These are phyloP conservation scores for Herpetomonas tarakana DNA, from an alignment of 208 protist genomes.

Conservation along the genomic window DNA sequence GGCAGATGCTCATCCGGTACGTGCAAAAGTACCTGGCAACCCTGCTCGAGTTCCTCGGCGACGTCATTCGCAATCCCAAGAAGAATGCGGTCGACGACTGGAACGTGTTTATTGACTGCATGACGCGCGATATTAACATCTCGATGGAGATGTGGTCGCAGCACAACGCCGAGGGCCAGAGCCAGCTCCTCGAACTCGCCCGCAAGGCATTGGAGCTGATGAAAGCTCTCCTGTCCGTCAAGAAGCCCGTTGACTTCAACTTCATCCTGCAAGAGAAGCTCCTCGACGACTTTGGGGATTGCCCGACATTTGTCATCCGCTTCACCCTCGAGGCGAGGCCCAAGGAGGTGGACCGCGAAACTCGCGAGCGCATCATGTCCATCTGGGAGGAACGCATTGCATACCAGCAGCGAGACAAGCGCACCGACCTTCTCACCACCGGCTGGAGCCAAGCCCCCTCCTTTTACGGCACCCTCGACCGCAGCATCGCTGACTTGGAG, in stretches of 20 bases:
- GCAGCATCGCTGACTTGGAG: conserved; percentile 57
- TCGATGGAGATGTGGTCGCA: conserved; percentile 54
- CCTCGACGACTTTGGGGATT: conserved; percentile 85
- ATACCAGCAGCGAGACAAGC: conserved; percentile 66
- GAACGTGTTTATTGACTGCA: conserved; percentile 64
- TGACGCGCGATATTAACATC: conserved; percentile 59
- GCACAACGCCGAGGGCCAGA: conserved; percentile 24
- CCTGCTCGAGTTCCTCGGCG: conserved; percentile 75
- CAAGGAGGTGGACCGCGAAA: conserved; percentile 55
- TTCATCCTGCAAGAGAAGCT: conserved; percentile 71
- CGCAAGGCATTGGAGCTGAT: conserved; percentile 51
- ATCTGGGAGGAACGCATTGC: conserved; percentile 67
- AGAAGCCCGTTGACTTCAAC: conserved; percentile 69
- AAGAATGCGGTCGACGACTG: conserved; percentile 65
- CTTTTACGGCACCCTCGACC: conserved; percentile 69
- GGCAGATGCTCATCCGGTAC: conserved; percentile 71
- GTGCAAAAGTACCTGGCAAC: conserved; percentile 72
- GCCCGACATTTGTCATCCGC: conserved; percentile 77
- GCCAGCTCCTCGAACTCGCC: conserved; percentile 55
- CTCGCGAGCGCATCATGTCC: conserved; percentile 57
- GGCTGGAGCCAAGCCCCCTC: conserved; percentile 61
- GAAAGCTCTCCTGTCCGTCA: conserved; percentile 55
- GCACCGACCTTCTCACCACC: conserved; percentile 53
- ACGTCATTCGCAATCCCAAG: conserved; percentile 78
- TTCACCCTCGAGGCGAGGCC: conserved; percentile 61